A percentile compares a stretch with the other conserved stretches of the same genome.
Conservation (phyloP, 139 green algal species). For the Volvox reticuliferus region DNA sequence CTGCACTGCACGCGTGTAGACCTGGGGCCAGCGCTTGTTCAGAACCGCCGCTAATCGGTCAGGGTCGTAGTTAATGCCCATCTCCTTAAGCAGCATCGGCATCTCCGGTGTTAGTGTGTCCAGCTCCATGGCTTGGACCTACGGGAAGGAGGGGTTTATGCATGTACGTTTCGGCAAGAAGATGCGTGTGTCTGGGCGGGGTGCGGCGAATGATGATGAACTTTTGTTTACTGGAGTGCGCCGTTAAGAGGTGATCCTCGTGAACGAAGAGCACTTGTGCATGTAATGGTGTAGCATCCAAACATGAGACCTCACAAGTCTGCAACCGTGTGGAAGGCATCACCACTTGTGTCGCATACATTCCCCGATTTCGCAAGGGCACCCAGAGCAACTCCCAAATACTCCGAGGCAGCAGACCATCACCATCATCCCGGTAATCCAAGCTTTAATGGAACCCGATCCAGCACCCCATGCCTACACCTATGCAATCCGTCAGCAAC, state of each 20-base stretch:
- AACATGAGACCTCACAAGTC: too few relatives aligned
- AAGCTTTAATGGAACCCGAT: too few relatives aligned
- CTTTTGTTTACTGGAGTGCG: too few relatives aligned
- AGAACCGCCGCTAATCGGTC: slow-evolving; percentile 73
- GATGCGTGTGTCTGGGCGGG: not conserved
- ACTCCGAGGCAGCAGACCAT: too few relatives aligned
- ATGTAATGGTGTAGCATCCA: not conserved
- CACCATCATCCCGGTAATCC: too few relatives aligned
- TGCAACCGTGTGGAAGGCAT: too few relatives aligned
- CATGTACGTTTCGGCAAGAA: not conserved
- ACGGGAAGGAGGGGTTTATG: not conserved
- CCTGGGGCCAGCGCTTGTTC: slow-evolving; percentile 62
- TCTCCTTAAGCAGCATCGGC: slow-evolving; percentile 78
- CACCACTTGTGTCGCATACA: too few relatives aligned
- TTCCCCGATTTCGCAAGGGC: too few relatives aligned
- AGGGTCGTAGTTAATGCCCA: slow-evolving; percentile 87
- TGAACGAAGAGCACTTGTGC: not conserved
- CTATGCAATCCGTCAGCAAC: too few relatives aligned
- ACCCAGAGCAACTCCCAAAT: too few relatives aligned
- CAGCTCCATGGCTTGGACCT: slow-evolving; percentile 89
- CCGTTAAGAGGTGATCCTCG: not conserved
- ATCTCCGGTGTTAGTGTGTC: slow-evolving; percentile 80
- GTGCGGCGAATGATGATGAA: too few relatives aligned
- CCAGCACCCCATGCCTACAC: too few relatives aligned
- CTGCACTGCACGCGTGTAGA: slow-evolving; percentile 64